Conservation (phyloP, 805 yeast genomes). For the Limtongia smithiae region DNA sequence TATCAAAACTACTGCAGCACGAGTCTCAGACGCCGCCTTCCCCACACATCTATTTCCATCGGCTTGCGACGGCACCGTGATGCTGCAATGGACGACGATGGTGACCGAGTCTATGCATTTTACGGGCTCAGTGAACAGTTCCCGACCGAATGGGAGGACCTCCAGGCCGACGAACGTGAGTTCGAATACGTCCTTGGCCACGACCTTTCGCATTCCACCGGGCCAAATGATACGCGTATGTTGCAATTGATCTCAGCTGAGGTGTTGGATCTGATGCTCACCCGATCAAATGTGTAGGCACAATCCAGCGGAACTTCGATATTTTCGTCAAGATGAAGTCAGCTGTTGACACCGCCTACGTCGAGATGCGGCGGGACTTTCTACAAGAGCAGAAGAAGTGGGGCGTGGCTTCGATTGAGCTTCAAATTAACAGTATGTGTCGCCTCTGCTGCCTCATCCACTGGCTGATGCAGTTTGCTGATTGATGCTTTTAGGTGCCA, state of each 20-base stretch:
- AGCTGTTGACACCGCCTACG: slow-evolving; percentile 56
- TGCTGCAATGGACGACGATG: slow-evolving; percentile 4
- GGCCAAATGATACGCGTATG: neutral
- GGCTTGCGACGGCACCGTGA: slow-evolving; percentile 4
- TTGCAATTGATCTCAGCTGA: no score
- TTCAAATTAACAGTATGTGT: slow-evolving; percentile 38
- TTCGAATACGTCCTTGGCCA: slow-evolving; percentile 10
- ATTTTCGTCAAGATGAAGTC: slow-evolving; percentile 64
- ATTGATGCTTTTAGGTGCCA: slow-evolving; percentile 39
- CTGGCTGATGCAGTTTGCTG: neutral
- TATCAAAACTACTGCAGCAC: no score
- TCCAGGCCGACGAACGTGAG: slow-evolving; percentile 4
- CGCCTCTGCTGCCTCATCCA: neutral
- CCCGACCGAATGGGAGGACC: slow-evolving; percentile 19
- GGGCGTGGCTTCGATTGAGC: slow-evolving; percentile 39
- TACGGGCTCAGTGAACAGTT: slow-evolving; percentile 24
- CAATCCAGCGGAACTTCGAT: slow-evolving; percentile 47
- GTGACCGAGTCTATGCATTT: slow-evolving; percentile 11
- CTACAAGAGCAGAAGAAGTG: slow-evolving; percentile 34
- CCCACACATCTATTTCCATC: no score
- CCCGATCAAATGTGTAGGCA: neutral
- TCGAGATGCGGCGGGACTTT: slow-evolving; percentile 47
- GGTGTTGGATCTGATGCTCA: neutral
- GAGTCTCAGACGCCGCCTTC: no score
- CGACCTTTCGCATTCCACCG: neutral